A percentile compares a stretch with the other conserved stretches of the same genome.
Evolutionary conservation across 495 filamentous ascomycete species (phyloP).

Genomic region (Annulohypoxylon stygium): DNA sequence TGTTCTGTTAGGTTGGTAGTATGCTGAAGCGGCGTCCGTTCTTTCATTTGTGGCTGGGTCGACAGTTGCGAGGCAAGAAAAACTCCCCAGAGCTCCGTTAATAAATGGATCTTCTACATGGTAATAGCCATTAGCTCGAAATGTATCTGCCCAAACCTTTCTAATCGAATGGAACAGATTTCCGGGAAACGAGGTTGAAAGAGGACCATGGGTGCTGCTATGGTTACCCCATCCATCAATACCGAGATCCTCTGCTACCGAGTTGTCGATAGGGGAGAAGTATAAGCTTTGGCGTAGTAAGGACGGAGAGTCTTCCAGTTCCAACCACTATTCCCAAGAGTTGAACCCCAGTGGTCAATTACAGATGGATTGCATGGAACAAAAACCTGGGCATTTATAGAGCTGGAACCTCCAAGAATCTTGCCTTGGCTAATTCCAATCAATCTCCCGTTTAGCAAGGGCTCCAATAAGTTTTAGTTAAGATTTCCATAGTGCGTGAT

Average conservation of each 20-base stretch:
- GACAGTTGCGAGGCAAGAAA: constrained; percentile 36
- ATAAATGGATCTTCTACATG: constrained; percentile 27
- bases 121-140: constrained; percentile 36
- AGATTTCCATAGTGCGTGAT: background rate
- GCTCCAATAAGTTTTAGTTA: background rate
- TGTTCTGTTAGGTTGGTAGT: constrained; percentile 44
- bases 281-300: constrained; percentile 45
- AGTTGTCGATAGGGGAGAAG: background rate
- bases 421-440: constrained; percentile 63
- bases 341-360: constrained; percentile 56
- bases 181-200: constrained; percentile 33
- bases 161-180: constrained; percentile 19
- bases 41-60: constrained; percentile 51
- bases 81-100: constrained; percentile 4
- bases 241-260: constrained; percentile 7
- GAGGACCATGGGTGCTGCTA: constrained; percentile 16
- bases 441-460: constrained; percentile 59
- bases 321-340: constrained; percentile 58
- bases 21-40: constrained; percentile 50
- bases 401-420: constrained; percentile 68
- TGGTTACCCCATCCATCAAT: constrained; percentile 4
- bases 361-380: constrained; percentile 26
- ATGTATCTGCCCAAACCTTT: constrained; percentile 48
- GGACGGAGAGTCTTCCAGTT: constrained; percentile 50
- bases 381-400: constrained; percentile 64